Base-by-base conservation (phyloP, 2,329 filamentous ascomycete species). In the Epichloe coenophiala region DNA sequence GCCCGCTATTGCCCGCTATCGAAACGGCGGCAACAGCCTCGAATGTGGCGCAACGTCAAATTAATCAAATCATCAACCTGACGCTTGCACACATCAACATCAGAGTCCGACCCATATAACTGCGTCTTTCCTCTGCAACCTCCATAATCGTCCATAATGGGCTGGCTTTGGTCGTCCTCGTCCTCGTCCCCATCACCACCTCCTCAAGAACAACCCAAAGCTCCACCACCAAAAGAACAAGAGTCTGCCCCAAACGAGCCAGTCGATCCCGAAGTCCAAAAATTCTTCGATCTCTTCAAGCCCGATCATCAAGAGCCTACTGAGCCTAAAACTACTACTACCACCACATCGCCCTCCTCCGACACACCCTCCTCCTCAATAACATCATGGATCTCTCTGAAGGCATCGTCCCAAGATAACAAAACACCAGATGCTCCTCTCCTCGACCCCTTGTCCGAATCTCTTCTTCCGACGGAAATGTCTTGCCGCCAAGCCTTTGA, bases 401-500 rank as follows among this genome's bases (percentile, higher is more conserved):
- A 65, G 37, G 59, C 65, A 19, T 55, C 65, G 19, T 54, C 61
- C 47, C 54, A 58, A 31, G 56, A 58, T 42, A 54, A 53, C 38
- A 19, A 43, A 47, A 53, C 51, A 35, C 49, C 47, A 11, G 50
- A 53, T 5, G 58, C 63, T 7, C 63, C 68, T 11, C 55, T 55
- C 45, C 60, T 61, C 53, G 68, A 72, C 55, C 66, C 73, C 52
- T 66, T 85, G 52, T 77, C 82, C 57, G 80, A 87, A 56, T 79
- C 82, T 55, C 74, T 88, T 47, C 86, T 93, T 54, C 88, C 88
- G 0, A 82, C 81, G 41, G 80, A 76, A 48, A 93, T 97, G 84
- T 90, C 85, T 61, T 97, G 93, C 73, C 84, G 87, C 48, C 77
- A 84, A 54, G 85, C 89, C 59, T 97, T 98, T 71, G 93, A 98